Evolutionary conservation across 495 filamentous ascomycete genomes (phyloP), one percentile per base, ranked within the genome.

Genomic region (Hyphodiscus hymeniophilus): DNA sequence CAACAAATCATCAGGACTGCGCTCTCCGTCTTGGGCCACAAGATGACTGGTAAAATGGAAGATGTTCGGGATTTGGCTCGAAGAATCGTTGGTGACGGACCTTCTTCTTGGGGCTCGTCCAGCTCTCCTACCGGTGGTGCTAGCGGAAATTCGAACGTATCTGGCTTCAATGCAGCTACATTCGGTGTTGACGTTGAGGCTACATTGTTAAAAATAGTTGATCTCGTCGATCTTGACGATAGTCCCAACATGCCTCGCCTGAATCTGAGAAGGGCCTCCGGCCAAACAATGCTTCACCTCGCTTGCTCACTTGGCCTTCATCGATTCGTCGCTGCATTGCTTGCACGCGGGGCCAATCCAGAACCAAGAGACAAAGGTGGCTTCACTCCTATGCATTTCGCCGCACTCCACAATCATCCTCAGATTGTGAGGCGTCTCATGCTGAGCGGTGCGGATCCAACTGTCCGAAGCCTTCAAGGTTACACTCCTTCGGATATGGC

Each of bases 351-450:
- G n/a, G 87, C 86, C 7, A 82, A 81, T 51, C 79, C 84, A 1
- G 80, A 91, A 54, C 62, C 79, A 17, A 75, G 81, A 50, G 89
- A 95, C 60, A 83, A 80, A 47, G 84, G 80, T 42, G 89, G 89
- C 22, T 90, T 87, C 61, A 86, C 85, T 10, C 80, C 89, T 10
- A 80, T 94, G 71, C 87, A 92, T 57, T 72, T 90, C 55, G 89
- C 89, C 23, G 80, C 85, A n/a, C 70, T 94, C 54, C 80, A 81
- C 62, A 77, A 81, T 30, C 81, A 87, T 57, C 67, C 75, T 15
- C 79, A 89, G 50, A 89, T 94, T 52, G 76, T 92, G 8, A 75
- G 81, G 44, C 76, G 81, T 16, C 77, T 95, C 24, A 76, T 90
- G 41, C 68, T 81, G 20, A 75, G 77, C 23, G 84, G 87, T 16